Conservation (phyloP, 2,329 filamentous ascomycete species). For the Aspergillus caelatus region DNA sequence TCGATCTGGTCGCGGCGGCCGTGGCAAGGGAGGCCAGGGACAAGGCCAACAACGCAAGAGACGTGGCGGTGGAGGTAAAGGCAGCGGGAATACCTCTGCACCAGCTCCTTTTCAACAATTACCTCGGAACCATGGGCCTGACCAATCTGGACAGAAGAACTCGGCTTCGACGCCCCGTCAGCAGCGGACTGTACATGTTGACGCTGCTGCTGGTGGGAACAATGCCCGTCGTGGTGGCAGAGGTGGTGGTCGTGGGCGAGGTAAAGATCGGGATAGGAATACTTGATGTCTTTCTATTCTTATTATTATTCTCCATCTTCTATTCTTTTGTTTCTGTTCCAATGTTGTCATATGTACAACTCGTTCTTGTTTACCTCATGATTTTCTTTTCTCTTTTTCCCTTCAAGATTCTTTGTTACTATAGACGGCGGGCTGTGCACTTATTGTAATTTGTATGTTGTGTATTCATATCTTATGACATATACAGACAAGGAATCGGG, state of each 20-base stretch:
- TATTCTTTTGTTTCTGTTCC: background rate
- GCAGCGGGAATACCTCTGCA: background rate
- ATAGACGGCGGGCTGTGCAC: background rate
- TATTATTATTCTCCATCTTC: background rate
- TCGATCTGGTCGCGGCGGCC: slow-evolving; percentile 11
- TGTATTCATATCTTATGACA: background rate
- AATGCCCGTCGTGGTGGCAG: slow-evolving; percentile 28
- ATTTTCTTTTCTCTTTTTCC: background rate
- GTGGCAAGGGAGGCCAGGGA: slow-evolving; percentile 15
- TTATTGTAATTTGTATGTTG: background rate
- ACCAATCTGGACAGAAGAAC: slow-evolving; percentile 12
- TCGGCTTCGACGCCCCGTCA: slow-evolving; percentile 14
- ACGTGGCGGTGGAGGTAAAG: slow-evolving; percentile 2
- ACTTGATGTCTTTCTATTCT: background rate
- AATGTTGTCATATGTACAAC: background rate
- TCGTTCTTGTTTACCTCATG: background rate
- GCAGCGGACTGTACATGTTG: background rate
- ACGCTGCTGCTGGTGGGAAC: background rate
- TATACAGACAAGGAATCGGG: background rate
- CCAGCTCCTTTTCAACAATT: slow-evolving; percentile 9
- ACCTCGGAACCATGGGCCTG: slow-evolving; percentile 9
- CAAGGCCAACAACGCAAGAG: slow-evolving; percentile 3
- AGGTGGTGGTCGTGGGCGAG: slow-evolving; percentile 18
- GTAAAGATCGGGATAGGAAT: slow-evolving; percentile 19
- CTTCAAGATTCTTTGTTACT: background rate